A percentile compares a stretch with the other conserved stretches of the same genome.
These are phyloP conservation scores for Macrophomina tecta DNA, from an alignment of 2,329 filamentous ascomycete genomes.

Conservation along the genomic window DNA sequence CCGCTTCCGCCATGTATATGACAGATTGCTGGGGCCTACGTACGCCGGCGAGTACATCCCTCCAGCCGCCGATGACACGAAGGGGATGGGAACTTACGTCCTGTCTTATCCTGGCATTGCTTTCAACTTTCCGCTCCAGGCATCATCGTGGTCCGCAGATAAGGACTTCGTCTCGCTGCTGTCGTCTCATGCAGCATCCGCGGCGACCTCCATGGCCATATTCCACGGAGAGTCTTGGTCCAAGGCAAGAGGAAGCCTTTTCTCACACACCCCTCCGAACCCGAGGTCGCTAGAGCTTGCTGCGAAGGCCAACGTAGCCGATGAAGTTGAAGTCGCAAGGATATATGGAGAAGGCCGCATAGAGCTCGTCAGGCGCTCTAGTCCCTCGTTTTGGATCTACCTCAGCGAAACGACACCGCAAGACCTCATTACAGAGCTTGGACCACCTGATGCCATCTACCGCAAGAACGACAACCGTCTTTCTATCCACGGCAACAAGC, in stretches of 20 bases:
- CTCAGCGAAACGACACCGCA: conserved; percentile 90
- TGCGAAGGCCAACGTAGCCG: conserved; percentile 73
- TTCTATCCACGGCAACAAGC: conserved; percentile 69
- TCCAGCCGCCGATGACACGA: conserved; percentile 58
- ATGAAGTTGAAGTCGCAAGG: conserved; percentile 82
- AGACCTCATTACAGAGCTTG: conserved; percentile 87
- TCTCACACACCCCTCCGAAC: conserved; percentile 75
- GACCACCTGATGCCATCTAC: conserved; percentile 92
- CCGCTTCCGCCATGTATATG: conserved; percentile 87
- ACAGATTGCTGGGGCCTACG: conserved; percentile 88
- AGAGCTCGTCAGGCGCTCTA: conserved; percentile 76
- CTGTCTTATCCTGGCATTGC: conserved; percentile 94
- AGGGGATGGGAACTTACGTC: conserved; percentile 75
- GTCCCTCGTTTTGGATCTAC: conserved; percentile 70
- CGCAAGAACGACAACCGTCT: conserved; percentile 88
- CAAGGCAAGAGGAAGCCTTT: conserved; percentile 77
- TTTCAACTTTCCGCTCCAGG: conserved; percentile 83
- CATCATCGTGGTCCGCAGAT: conserved; percentile 74
- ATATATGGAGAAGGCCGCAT: conserved; percentile 80
- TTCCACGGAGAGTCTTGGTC: conserved; percentile 93
- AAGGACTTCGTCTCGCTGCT: conserved; percentile 86
- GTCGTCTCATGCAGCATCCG: conserved; percentile 75
- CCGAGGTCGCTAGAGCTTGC: conserved; percentile 73
- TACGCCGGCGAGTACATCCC: conserved; percentile 92
- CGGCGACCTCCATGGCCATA: conserved; percentile 85